phyloP scores from a whole-genome alignment of 202 grass and related monocot species.

The Eragrostis tef region DNA sequence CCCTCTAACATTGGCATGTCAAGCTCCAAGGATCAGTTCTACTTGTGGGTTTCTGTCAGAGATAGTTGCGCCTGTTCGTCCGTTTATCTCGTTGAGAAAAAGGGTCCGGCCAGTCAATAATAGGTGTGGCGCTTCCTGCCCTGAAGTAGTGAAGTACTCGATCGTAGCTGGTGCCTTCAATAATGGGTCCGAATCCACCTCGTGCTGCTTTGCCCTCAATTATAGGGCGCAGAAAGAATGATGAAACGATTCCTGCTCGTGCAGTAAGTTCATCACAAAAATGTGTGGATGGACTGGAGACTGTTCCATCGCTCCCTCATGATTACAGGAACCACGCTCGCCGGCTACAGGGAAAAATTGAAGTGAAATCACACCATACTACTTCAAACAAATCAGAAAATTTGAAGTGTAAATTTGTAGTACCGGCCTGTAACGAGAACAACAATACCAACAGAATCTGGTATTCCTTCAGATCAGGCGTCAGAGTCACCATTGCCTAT shows the following conservation, averaged over 20 bases:
- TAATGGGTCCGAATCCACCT: conserved; percentile 42
- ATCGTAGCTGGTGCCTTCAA: conserved; percentile 48
- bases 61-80: background rate
- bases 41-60: background rate
- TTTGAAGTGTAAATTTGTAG: too few species aligned
- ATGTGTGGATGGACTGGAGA: too few species aligned
- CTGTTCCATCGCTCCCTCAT: background rate
- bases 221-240: conserved; percentile 53
- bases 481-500: background rate
- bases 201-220: conserved; percentile 39
- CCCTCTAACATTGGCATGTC: too few species aligned
- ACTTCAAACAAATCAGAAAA: too few species aligned
- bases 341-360: background rate
- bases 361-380: background rate
- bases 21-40: background rate
- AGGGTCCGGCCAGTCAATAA: conserved; percentile 19
- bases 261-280: conserved; percentile 4
- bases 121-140: conserved; percentile 10
- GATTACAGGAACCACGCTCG: conserved; percentile 28
- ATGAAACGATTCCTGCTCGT: conserved; percentile 39
- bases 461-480: background rate
- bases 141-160: background rate
- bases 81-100: background rate
- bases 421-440: too few species aligned
- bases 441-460: too few species aligned